Evolutionary conservation across 1,284 basidiomycete species (phyloP).

Genomic region (Cryptococcus sp.): DNA sequence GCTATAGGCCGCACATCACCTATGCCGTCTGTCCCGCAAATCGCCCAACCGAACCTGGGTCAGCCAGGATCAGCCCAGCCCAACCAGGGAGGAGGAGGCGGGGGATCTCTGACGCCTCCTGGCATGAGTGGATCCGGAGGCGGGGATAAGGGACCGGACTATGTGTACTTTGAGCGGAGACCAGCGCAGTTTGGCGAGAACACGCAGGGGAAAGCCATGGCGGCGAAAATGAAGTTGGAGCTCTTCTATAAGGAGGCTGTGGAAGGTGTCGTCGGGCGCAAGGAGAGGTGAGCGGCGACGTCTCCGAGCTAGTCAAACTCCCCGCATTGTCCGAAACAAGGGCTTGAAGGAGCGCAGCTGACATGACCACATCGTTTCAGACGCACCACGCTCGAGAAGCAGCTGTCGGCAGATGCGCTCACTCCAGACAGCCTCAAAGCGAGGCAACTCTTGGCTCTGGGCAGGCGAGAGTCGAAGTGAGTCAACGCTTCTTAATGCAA

Average conservation of each 20-base stretch:
- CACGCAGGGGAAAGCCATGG: constrained; percentile 87
- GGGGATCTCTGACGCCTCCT: constrained; percentile 3
- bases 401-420: constrained; percentile 71
- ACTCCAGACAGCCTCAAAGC: constrained; percentile 84
- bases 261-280: constrained; percentile 85
- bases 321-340: not conserved
- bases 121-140: constrained; percentile 2
- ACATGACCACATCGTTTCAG: constrained; percentile 54
- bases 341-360: not conserved
- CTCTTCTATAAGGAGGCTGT: constrained; percentile 97
- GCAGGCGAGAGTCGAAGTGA: constrained; percentile 80
- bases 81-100: not conserved
- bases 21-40: constrained; percentile 38
- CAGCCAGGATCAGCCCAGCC: constrained; percentile 35
- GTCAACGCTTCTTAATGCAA: constrained; percentile 10
- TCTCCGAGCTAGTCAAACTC: no score
- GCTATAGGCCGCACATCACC: constrained; percentile 34
- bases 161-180: constrained; percentile 94
- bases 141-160: constrained; percentile 61
- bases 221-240: constrained; percentile 95
- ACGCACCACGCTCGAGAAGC: constrained; percentile 89
- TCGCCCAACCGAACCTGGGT: constrained; percentile 38
- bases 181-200: constrained; percentile 81
- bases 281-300: constrained; percentile 65
- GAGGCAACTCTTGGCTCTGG: constrained; percentile 85